Evolutionary conservation across 805 yeast species (phyloP).

Genomic region (Nakazawaea ambrosiae): DNA sequence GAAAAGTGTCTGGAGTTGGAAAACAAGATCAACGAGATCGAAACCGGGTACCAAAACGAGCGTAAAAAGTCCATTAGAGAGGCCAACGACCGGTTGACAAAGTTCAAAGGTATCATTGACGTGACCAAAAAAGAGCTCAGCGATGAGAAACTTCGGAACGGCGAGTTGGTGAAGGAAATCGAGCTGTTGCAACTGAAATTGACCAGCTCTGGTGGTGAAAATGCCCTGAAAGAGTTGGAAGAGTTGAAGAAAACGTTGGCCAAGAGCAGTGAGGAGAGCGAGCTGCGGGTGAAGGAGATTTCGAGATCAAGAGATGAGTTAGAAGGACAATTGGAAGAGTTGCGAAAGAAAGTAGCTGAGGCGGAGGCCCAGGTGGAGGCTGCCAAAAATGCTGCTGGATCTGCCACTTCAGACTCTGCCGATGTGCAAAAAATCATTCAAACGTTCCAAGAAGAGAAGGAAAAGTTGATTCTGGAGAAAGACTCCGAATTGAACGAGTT

Average conservation of each 20-base stretch:
- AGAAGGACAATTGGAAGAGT: conserved; percentile 11
- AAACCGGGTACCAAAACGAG: conserved; percentile 9
- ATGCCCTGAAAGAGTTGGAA: conserved; percentile 18
- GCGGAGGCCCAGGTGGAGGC: conserved; percentile 7
- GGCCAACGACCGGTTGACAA: conserved; percentile 14
- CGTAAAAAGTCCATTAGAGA: conserved; percentile 14
- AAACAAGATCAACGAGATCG: conserved; percentile 15
- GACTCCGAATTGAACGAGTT: conserved; percentile 12
- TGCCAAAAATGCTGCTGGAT: neutral
- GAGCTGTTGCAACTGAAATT: conserved; percentile 17
- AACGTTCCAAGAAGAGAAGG: neutral
- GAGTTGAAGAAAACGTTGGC: conserved; percentile 12
- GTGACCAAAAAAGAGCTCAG: conserved; percentile 4
- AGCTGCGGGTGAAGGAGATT: conserved; percentile 13
- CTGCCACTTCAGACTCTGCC: too few species aligned
- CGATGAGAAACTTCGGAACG: conserved; percentile 6
- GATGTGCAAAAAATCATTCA: too few species aligned
- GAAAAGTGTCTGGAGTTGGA: conserved; percentile 21
- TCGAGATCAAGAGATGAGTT: conserved; percentile 14
- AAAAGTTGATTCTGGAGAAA: conserved; percentile 10
- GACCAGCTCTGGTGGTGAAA: conserved; percentile 9
- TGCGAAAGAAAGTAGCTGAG: neutral
- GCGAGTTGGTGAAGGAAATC: conserved; percentile 14
- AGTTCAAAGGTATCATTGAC: conserved; percentile 9
- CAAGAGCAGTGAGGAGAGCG: conserved; percentile 1